These are phyloP conservation scores for Dovyalis caffra DNA, from an alignment of 345 rosid genomes.

Conservation along the genomic window DNA sequence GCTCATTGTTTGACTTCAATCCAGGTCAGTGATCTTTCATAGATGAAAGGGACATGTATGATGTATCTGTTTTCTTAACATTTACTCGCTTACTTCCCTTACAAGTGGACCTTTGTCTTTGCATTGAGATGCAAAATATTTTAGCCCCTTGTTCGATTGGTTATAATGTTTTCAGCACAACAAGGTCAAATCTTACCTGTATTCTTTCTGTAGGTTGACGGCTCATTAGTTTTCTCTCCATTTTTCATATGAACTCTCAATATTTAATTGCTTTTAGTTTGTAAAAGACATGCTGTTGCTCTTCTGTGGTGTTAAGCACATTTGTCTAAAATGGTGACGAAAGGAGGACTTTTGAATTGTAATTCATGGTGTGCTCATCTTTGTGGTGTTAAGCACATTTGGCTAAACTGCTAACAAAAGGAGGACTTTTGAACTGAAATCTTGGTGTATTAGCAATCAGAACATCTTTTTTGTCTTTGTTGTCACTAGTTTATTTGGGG, in stretches of 20 bases:
- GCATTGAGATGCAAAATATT: not conserved
- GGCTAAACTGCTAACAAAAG: not conserved
- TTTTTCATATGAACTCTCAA: not conserved
- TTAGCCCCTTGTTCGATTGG: not conserved
- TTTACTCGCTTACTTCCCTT: not conserved
- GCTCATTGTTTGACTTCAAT: slow-evolving; percentile 98
- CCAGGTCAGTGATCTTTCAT: slow-evolving; percentile 57
- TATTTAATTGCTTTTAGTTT: not conserved
- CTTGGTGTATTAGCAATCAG: not conserved
- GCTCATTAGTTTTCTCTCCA: not conserved
- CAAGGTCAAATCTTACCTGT: not conserved
- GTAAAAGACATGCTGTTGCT: not conserved
- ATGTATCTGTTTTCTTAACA: not conserved
- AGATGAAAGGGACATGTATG: not conserved
- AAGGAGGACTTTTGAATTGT: not conserved
- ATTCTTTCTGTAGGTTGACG: not conserved
- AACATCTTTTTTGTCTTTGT: too few species aligned
- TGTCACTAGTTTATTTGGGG: not conserved
- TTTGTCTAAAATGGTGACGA: not conserved
- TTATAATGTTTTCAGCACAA: not conserved
- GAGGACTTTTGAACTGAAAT: not conserved
- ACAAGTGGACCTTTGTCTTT: not conserved
- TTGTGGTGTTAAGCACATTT: not conserved
- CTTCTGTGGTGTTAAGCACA: not conserved
- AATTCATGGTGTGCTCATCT: not conserved